Evolutionary conservation across 495 filamentous ascomycete genomes (phyloP), one percentile per base, ranked within the genome.

Genomic region (Stereocaulon alpinum): DNA sequence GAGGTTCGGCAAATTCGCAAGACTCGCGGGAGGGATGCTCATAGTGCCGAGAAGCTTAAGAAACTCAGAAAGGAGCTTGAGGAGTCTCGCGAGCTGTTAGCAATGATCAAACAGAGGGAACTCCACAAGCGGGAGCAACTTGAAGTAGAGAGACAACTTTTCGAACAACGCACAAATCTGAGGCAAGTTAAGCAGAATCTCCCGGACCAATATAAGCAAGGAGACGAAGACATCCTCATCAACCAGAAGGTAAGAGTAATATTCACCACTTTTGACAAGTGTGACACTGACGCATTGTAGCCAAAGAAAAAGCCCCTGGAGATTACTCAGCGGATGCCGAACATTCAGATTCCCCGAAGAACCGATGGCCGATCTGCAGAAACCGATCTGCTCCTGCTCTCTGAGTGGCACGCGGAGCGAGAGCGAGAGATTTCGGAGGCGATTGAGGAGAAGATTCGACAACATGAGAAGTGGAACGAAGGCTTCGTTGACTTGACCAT

Each of bases 1-100:
- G 93, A 98, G 71, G 88, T 95, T 40, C 88, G 93, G 43, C 89
- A 93, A 70, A 89, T 89, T 51, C 86, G 93, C 64, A 97, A 96
- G 74, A 98, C 93, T 37, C 85, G 93, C 67, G 87, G 89, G 49
- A 81, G 93, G 66, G 94, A 97, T 77, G 87, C 88, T 18, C 91
- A 95, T 68, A 91, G 89, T 64, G 87, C 86, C 55, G 93, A 98
- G 66, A 97, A 96, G 71, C 80, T 98, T 62, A 91, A 91, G 75
- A 86, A 86, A 66, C 76, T 98, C 63, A 83, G 93, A 61, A 91
- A 86, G 69, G 94, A 98, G 71, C 73, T 96, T 43, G 94, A 97
- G 74, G 87, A 92, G 62, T 89, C 86, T 55, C 84, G 91, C 40
- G 82, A 90, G 65, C 74, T 97, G 51, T 80, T 95, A 59, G 75